These are phyloP conservation scores for Paxillus ammoniavirescens DNA, from an alignment of 768 basidiomycete species.

Conservation along the genomic window DNA sequence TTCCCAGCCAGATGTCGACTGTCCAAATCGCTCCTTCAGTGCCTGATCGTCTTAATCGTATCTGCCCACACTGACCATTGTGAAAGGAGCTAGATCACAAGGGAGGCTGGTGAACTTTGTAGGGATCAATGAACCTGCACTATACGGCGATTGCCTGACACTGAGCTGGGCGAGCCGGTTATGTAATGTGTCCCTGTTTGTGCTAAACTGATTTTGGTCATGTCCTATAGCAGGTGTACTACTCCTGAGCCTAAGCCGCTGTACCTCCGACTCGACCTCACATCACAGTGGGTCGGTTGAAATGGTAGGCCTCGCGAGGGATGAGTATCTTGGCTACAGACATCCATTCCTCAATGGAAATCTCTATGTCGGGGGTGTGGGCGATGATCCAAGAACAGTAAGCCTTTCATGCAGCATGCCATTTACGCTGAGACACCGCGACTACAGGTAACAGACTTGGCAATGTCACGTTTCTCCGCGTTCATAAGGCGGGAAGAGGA, in stretches of 20 bases:
- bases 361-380: slow-evolving; percentile 43
- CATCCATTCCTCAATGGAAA: slow-evolving; percentile 51
- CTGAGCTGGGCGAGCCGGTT: background rate
- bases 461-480: slow-evolving; percentile 49
- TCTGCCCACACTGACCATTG: slow-evolving; percentile 22
- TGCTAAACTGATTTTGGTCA: too few species aligned
- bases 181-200: background rate
- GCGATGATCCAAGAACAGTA: slow-evolving; percentile 52
- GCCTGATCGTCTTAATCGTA: background rate
- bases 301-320: background rate
- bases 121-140: background rate
- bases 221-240: too few species aligned
- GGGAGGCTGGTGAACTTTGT: background rate
- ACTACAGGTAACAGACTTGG: slow-evolving; percentile 44
- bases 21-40: slow-evolving; percentile 11
- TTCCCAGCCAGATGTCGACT: slow-evolving; percentile 60
- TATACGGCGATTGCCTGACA: too few species aligned
- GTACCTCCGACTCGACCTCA: too few species aligned
- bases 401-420: slow-evolving; percentile 2
- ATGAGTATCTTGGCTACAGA: slow-evolving; percentile 37
- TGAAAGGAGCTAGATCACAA: slow-evolving; percentile 9
- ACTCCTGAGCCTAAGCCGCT: too few species aligned
- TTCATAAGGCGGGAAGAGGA: slow-evolving; percentile 36
- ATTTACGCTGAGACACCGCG: background rate
- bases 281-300: background rate